Base-by-base conservation (phyloP, 2,329 filamentous ascomycete genomes). In the Leptoxyphium fumago region DNA sequence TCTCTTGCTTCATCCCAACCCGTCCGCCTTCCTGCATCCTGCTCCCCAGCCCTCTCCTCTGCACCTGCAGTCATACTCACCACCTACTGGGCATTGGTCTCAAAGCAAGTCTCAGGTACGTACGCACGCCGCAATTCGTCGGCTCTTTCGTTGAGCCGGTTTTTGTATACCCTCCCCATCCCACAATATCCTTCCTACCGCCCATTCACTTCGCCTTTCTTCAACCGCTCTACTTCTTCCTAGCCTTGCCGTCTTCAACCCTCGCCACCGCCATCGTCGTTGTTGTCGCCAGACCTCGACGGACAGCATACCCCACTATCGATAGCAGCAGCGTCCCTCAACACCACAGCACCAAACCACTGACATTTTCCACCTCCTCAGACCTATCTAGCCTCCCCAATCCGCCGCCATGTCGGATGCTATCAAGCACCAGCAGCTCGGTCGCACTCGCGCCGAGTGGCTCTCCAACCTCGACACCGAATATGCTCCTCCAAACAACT, bases 391-490 rank as follows among this genome's bases (percentile, higher is more conserved):
- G 34, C 32, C 15, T n/a, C 18, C 10, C 18, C 29, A 26, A 2
- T 36, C 40, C 13, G 15, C 40, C 56, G 64, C 58, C 59, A 80
- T 79, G 75, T 74, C 74, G 46, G 82, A 80, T 62, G 82, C 87
- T 64, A 76, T 91, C 64, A 84, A 93, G 66, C 87, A 94, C 69
- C 79, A 94, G 64, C 77, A 66, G 53, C 61, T 78, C 62, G 78
- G 83, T 61, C 81, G 84, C 65, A 80, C 78, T 58, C 72, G 77
- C 64, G 71, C 78, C 59, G 76, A 82, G 67, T 82, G 78, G 78
- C 72, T 79, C 60, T 75, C 77, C 63, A 73, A 77, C 66, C 84
- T 98, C 62, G 82, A 95, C 73, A 95, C 89, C 53, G 84, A 91
- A 63, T 87, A 82, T 71, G 74, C 77, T 57, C 88, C 89, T 45